Evolutionary conservation across 306 rosid species (phyloP), one percentile per base, ranked within the genome.

Genomic region (Prunus mira): DNA sequence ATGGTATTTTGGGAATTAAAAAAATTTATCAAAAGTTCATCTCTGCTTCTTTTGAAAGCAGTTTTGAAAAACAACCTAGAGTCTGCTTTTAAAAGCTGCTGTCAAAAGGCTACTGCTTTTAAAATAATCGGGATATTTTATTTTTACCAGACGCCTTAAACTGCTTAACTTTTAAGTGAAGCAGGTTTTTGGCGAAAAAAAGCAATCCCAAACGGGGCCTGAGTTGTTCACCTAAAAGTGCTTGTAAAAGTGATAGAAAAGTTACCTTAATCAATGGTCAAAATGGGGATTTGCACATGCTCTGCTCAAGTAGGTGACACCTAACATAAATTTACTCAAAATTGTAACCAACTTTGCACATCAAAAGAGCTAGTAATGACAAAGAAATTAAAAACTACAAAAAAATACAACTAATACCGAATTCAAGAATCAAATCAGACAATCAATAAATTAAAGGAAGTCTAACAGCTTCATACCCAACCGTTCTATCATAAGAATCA

Each of bases 221-320:
- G 76, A 68, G 72, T 34, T 32, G 69, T 73, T 69, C 78, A 71
- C 57, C 79, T 61, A 45, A 75, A 79, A 75, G 47, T 76, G 52
- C 86, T 81, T 34, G 41, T 17, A 60, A 72, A 86, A 67, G 87
- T 38, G 41, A 83, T 55, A 63, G 84, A 85, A 81, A 79, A 61
- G n/a, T 77, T 87, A 88, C 97, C 97, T 88, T 91, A 54, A 86
- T 80, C 73, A 78, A 79, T 83, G 91, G 84, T 86, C 89, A 86
- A 86, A 77, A 83, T 45, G 84, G 34, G 73, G 85, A 78, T 79
- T 92, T 78, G 89, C 92, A 84, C 79, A 82, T 76, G 82, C 71
- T 80, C 90, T 85, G 91, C 86, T 82, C 90, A 90, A 82, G 93
- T 89, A 78, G 79, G 84, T 81, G 88, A 65, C 58, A 86, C 84